These are phyloP conservation scores for Pterocarpus santalinus DNA, from an alignment of 306 rosid species.

Conservation along the genomic window DNA sequence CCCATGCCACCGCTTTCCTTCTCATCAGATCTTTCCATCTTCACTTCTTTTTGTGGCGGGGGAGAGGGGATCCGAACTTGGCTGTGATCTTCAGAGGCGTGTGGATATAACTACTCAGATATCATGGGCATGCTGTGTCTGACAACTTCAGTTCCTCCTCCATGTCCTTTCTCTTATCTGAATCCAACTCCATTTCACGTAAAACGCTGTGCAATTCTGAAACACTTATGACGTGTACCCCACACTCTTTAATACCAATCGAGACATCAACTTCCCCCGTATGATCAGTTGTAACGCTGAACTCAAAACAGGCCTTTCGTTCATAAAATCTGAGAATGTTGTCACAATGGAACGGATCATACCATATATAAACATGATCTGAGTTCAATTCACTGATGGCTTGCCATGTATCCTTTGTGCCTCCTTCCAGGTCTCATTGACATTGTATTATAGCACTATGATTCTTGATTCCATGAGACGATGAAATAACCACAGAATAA, in stretches of 20 bases:
- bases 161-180: background rate
- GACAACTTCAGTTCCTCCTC: background rate
- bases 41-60: no score
- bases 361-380: conserved; percentile 27
- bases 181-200: background rate
- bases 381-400: background rate
- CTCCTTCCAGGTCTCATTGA: background rate
- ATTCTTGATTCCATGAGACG: background rate
- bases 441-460: background rate
- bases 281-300: background rate
- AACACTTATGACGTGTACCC: background rate
- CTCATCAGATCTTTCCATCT: background rate
- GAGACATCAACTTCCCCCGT: background rate
- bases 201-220: background rate
- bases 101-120: background rate
- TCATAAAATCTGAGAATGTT: background rate
- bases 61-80: no score
- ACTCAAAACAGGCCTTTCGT: background rate
- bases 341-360: background rate
- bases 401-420: background rate
- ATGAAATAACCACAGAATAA: conserved; percentile 1
- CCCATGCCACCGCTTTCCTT: background rate
- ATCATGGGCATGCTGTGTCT: background rate
- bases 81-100: no score
- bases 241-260: background rate